A percentile compares a stretch with the other conserved stretches of the same genome.
Evolutionary conservation across 2,329 filamentous ascomycete species (phyloP).

Genomic region (Trichoderma endophyticum): DNA sequence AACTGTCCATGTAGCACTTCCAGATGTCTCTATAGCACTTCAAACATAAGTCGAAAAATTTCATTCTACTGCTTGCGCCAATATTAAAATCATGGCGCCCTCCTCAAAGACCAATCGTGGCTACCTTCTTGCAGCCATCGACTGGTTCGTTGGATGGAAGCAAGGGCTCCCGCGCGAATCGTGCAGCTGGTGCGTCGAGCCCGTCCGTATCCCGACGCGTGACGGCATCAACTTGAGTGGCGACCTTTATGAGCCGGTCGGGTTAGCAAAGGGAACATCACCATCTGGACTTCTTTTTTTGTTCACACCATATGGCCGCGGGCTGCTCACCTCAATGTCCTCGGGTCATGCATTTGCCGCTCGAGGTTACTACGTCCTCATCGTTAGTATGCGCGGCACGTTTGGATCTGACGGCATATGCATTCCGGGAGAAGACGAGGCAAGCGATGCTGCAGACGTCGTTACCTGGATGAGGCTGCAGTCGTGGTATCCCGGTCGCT

Average conservation of each 20-base stretch:
- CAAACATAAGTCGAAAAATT: background rate
- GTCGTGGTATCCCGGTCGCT: background rate
- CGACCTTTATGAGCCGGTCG: background rate
- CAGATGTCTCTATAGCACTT: background rate
- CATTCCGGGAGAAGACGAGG: background rate
- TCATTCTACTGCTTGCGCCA: background rate
- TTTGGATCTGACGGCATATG: background rate
- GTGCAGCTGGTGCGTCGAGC: background rate
- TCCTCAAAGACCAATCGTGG: background rate
- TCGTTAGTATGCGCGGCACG: background rate
- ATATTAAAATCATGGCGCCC: background rate
- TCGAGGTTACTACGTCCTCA: background rate
- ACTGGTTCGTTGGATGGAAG: background rate
- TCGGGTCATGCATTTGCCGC: background rate
- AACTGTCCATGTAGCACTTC: background rate
- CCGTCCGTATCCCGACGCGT: background rate
- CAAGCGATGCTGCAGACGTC: background rate
- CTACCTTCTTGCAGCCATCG: background rate
- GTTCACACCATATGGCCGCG: background rate
- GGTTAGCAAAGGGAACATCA: background rate
- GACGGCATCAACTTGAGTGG: background rate
- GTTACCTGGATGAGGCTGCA: background rate
- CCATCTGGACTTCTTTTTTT: background rate
- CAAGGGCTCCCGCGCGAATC: background rate
- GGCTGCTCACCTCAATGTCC: background rate